phyloP scores from a whole-genome alignment of 106 monocot genomes.

The Acorus gramineus region DNA sequence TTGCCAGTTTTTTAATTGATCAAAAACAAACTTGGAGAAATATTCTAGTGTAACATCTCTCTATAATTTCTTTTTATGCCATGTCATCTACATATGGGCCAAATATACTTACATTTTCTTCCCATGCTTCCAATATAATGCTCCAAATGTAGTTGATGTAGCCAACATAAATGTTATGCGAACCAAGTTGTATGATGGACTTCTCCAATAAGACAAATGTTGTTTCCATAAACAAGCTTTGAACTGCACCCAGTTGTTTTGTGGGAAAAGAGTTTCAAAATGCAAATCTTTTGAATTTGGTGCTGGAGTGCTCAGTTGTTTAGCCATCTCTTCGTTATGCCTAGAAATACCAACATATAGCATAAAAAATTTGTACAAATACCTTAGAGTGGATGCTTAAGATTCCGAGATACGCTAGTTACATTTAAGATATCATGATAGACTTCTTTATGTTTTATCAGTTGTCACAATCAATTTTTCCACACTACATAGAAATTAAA shows the following conservation, averaged over 20 bases:
- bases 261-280: slow-evolving; percentile 53
- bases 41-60: no score
- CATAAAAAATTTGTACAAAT: background rate
- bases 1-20: no score
- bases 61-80: no score
- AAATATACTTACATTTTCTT: slow-evolving; percentile 32
- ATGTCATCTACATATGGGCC: no score
- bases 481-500: no score
- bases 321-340: slow-evolving; percentile 37
- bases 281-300: slow-evolving; percentile 37
- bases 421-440: no score
- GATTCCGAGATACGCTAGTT: no score
- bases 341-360: slow-evolving; percentile 28
- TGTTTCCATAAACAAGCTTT: slow-evolving; percentile 85
- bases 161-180: slow-evolving; percentile 25
- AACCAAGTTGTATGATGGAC: slow-evolving; percentile 54
- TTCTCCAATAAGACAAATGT: slow-evolving; percentile 72
- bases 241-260: slow-evolving; percentile 54
- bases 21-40: no score
- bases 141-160: slow-evolving; percentile 14
- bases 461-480: no score
- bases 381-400: no score
- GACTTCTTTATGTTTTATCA: no score
- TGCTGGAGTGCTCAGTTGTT: slow-evolving; percentile 36
- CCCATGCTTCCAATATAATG: slow-evolving; percentile 43